phyloP scores from a whole-genome alignment of 2,329 filamentous ascomycete genomes.

The Drechslera avenae region DNA sequence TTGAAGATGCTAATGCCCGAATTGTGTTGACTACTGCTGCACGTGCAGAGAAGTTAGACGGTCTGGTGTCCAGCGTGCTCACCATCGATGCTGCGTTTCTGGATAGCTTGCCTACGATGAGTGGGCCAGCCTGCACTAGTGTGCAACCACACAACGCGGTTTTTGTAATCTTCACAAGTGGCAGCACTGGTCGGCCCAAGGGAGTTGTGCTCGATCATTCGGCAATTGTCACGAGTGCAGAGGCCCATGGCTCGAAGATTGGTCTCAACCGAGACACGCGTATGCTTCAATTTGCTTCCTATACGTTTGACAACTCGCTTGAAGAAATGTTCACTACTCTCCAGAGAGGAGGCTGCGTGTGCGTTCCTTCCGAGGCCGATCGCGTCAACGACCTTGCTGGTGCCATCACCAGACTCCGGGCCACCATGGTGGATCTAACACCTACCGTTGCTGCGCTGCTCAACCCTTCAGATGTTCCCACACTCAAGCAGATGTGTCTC shows the following conservation, averaged over 20 bases:
- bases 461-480: constrained; percentile 52
- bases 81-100: constrained; percentile 40
- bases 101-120: constrained; percentile 34
- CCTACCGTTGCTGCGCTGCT: constrained; percentile 61
- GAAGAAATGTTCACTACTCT: constrained; percentile 62
- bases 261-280: constrained; percentile 32
- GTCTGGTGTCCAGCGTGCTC: constrained; percentile 49
- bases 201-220: constrained; percentile 43
- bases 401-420: constrained; percentile 41
- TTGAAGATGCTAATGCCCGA: constrained; percentile 48
- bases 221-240: constrained; percentile 39
- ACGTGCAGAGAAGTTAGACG: constrained; percentile 49
- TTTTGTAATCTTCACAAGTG: constrained; percentile 44
- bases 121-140: constrained; percentile 21
- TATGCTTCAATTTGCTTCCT: constrained; percentile 51
- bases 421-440: constrained; percentile 57
- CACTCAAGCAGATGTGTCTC: constrained; percentile 51
- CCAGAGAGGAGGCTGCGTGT: constrained; percentile 57
- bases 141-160: constrained; percentile 35
- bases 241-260: constrained; percentile 38
- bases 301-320: constrained; percentile 62
- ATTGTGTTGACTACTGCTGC: constrained; percentile 49
- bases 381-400: constrained; percentile 59
- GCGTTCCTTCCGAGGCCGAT: constrained; percentile 61
- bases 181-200: constrained; percentile 42